A percentile compares a stretch with the other conserved stretches of the same genome.
Evolutionary conservation across 1,139 yeast species (phyloP).

Genomic region (Kodamaea suecica): DNA sequence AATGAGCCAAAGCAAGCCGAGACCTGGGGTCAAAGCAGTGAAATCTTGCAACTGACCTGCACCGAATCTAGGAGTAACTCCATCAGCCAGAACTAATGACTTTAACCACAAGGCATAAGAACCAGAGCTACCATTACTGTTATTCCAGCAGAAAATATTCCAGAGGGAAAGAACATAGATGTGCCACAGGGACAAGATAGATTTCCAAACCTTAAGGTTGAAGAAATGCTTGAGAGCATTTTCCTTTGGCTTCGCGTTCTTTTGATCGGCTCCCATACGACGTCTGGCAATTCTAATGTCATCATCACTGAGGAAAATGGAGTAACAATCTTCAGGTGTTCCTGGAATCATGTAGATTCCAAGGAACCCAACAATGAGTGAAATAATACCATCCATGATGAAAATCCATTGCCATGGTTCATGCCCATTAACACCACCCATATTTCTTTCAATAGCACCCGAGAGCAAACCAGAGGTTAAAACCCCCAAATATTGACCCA

Average conservation of each 20-base stretch:
- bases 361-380: constrained; percentile 57
- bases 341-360: constrained; percentile 69
- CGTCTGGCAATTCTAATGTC: constrained; percentile 61
- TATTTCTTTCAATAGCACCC: constrained; percentile 50
- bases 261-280: constrained; percentile 48
- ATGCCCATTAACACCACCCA: constrained; percentile 49
- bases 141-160: constrained; percentile 65
- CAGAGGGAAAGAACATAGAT: constrained; percentile 49
- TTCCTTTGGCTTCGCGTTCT: constrained; percentile 29
- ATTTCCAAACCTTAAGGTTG: constrained; percentile 45
- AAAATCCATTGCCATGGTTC: constrained; percentile 76
- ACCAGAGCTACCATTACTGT: constrained; percentile 43
- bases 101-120: constrained; percentile 51
- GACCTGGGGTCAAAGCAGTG: constrained; percentile 44
- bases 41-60: constrained; percentile 38
- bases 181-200: constrained; percentile 53
- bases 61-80: constrained; percentile 22
- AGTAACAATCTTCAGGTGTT: constrained; percentile 59
- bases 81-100: constrained; percentile 27
- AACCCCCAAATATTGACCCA: constrained; percentile 60
- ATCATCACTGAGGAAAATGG: constrained; percentile 56
- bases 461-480: constrained; percentile 64
- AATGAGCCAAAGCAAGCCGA: constrained; percentile 41
- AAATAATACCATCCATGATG: constrained; percentile 61
- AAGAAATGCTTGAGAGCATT: constrained; percentile 24